Conservation (phyloP, 2,329 filamentous ascomycete species). For the Calonectria multiphialidica region DNA sequence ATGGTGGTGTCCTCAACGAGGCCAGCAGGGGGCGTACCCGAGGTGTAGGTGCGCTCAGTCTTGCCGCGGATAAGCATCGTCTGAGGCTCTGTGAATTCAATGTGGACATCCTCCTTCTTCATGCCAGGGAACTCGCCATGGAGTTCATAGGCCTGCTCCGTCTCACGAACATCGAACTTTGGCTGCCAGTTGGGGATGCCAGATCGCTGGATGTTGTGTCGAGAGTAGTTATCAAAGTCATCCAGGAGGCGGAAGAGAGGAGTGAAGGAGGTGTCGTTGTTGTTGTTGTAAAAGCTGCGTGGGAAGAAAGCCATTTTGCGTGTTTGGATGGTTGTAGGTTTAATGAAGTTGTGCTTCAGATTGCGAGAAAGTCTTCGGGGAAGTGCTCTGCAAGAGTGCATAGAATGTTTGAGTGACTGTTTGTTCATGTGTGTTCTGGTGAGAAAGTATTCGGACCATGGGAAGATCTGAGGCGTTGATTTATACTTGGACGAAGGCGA, state of each 20-base stretch:
- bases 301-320: slow-evolving; percentile 72
- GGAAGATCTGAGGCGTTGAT: slow-evolving; percentile 33
- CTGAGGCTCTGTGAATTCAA: slow-evolving; percentile 84
- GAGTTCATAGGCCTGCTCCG: slow-evolving; percentile 76
- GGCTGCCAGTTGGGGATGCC: slow-evolving; percentile 73
- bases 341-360: slow-evolving; percentile 41
- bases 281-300: slow-evolving; percentile 61
- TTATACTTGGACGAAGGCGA: slow-evolving; percentile 45
- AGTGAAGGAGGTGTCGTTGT: slow-evolving; percentile 63
- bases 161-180: slow-evolving; percentile 84
- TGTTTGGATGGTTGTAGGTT: slow-evolving; percentile 36
- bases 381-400: slow-evolving; percentile 42
- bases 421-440: slow-evolving; percentile 45
- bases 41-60: slow-evolving; percentile 72
- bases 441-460: slow-evolving; percentile 32
- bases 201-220: slow-evolving; percentile 47
- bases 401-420: slow-evolving; percentile 34
- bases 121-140: slow-evolving; percentile 85
- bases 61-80: slow-evolving; percentile 79
- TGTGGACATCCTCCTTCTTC: slow-evolving; percentile 78
- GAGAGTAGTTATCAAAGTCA: slow-evolving; percentile 71
- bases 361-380: slow-evolving; percentile 40
- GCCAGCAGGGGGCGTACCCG: slow-evolving; percentile 62
- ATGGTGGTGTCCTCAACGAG: slow-evolving; percentile 58
- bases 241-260: slow-evolving; percentile 75